Conservation (phyloP, 2,329 filamentous ascomycete genomes). For the Cyphellophora europaea region DNA sequence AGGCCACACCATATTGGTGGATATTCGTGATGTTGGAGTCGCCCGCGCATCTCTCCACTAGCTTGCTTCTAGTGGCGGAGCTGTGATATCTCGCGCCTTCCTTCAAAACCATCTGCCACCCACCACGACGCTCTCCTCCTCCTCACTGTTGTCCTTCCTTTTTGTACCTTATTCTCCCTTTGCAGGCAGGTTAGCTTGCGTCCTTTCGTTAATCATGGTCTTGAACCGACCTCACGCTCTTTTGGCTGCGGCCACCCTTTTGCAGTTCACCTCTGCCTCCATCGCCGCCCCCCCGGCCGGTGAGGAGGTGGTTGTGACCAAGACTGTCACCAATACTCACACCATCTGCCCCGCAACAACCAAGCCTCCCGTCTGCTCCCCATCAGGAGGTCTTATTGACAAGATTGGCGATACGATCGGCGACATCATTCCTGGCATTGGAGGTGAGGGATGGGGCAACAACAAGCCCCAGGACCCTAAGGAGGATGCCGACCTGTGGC, state of each 20-base stretch:
- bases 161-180: neutral
- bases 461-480: neutral
- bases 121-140: neutral
- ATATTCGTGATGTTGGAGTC: neutral
- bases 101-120: neutral
- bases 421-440: neutral
- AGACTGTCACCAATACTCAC: neutral
- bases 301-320: neutral
- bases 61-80: neutral
- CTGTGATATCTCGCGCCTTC: neutral
- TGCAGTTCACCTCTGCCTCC: neutral
- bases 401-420: neutral
- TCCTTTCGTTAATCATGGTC: conserved; percentile 1
- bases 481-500: neutral
- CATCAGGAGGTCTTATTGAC: too few species aligned
- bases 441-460: neutral
- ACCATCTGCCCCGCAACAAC: conserved; percentile 1
- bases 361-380: neutral
- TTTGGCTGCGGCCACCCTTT: neutral
- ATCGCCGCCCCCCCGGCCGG: neutral
- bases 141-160: neutral
- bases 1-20: neutral
- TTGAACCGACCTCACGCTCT: neutral
- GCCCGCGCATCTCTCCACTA: neutral
- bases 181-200: conserved; percentile 1